Conservation (phyloP, 495 filamentous ascomycete genomes). For the Jackrogersella multiformis region DNA sequence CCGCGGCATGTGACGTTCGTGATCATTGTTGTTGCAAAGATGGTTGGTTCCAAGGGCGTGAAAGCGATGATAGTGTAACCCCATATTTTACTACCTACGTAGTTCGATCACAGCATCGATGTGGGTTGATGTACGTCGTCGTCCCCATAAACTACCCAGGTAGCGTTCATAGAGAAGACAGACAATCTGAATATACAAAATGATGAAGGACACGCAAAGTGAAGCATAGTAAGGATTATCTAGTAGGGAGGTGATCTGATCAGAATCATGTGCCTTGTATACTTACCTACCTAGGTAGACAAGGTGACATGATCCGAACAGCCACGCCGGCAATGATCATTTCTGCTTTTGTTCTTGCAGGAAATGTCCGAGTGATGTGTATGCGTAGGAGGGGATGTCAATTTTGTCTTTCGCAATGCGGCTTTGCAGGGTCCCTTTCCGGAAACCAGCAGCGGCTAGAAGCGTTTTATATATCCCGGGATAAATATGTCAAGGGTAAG, state of each 20-base stretch:
- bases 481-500: neutral
- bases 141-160: constrained; percentile 8
- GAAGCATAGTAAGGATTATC: constrained; percentile 1
- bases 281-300: no score
- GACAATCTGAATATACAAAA: constrained; percentile 12
- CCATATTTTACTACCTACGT: neutral
- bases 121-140: constrained; percentile 5
- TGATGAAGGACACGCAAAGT: neutral
- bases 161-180: constrained; percentile 15
- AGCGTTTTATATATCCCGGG: neutral
- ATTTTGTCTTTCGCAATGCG: neutral
- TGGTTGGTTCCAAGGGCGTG: neutral
- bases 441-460: constrained; percentile 7
- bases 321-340: neutral
- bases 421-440: constrained; percentile 13
- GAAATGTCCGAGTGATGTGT: constrained; percentile 2
- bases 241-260: no score
- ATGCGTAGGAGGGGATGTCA: neutral
- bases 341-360: neutral
- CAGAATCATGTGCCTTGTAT: neutral
- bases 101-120: constrained; percentile 4
- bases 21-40: constrained; percentile 8
- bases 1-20: neutral
- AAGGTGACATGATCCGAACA: neutral
- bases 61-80: neutral